These are phyloP conservation scores for Iris macrosiphon DNA, from an alignment of 106 monocot species.

Conservation along the genomic window DNA sequence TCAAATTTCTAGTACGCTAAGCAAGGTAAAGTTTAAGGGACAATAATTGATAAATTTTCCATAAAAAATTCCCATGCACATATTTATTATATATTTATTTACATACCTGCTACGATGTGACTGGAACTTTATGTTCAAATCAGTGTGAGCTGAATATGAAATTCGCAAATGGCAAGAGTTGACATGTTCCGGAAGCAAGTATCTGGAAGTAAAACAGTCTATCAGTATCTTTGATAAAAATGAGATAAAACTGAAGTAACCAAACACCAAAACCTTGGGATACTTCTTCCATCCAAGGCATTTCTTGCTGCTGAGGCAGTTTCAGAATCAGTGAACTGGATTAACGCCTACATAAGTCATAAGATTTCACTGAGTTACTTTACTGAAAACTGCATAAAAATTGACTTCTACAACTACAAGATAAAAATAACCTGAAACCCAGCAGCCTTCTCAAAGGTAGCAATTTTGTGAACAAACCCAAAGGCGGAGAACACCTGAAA, in stretches of 20 bases:
- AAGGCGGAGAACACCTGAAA: constrained; percentile 75
- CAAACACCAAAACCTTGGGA: constrained; percentile 77
- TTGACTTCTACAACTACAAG: neutral
- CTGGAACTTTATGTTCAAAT: constrained; percentile 98
- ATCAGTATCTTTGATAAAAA: too few relatives aligned
- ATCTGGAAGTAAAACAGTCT: constrained; percentile 33
- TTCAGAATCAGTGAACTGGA: constrained; percentile 65
- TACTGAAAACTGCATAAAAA: neutral
- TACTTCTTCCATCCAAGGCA: constrained; percentile 78
- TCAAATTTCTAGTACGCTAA: too few relatives aligned
- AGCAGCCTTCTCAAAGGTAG: constrained; percentile 79
- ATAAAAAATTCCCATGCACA: too few relatives aligned
- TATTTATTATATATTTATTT: neutral
- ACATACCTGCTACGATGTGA: constrained; percentile 94
- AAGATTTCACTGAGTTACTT: neutral
- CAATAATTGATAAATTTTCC: too few relatives aligned
- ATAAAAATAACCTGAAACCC: constrained; percentile 55
- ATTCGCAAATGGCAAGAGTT: constrained; percentile 79
- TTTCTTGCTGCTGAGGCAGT: constrained; percentile 59
- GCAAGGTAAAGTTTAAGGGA: too few relatives aligned
- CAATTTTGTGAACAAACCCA: constrained; percentile 80
- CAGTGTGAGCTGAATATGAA: constrained; percentile 91
- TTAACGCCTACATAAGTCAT: constrained; percentile 46
- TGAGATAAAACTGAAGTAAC: too few relatives aligned
- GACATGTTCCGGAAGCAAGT: constrained; percentile 91